These are phyloP conservation scores for Fusarium sp. DNA, from an alignment of 2,329 filamentous ascomycete genomes.

Conservation along the genomic window DNA sequence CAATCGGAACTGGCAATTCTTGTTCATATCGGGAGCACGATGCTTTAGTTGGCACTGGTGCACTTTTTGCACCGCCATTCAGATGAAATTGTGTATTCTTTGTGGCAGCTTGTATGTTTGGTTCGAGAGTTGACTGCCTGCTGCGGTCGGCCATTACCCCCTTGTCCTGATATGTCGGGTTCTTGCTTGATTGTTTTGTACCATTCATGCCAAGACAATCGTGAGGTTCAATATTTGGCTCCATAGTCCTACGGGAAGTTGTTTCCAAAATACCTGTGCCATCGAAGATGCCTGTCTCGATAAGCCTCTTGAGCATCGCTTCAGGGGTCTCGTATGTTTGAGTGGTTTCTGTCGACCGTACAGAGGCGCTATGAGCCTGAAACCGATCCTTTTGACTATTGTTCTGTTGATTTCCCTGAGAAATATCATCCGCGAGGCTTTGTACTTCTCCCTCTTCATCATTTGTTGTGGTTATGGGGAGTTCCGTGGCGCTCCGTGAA, in stretches of 20 bases:
- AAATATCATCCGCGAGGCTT: not conserved
- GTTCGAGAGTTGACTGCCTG: not conserved
- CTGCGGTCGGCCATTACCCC: slow-evolving; percentile 30
- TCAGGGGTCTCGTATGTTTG: not conserved
- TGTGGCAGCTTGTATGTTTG: not conserved
- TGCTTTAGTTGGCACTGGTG: not conserved
- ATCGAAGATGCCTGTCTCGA: slow-evolving; percentile 35
- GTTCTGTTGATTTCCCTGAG: not conserved
- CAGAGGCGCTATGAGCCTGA: not conserved
- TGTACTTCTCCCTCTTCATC: not conserved
- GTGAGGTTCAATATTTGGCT: not conserved
- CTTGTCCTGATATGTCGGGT: slow-evolving; percentile 32
- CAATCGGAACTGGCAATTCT: not conserved
- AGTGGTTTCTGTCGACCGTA: not conserved
- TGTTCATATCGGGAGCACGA: not conserved
- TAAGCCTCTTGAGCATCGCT: slow-evolving; percentile 16
- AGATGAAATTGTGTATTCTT: not conserved
- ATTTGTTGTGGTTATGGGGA: not conserved
- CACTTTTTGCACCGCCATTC: not conserved
- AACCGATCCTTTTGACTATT: not conserved
- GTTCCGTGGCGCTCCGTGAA: not conserved
- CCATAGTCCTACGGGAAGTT: not conserved
- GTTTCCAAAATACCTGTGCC: slow-evolving; percentile 12
- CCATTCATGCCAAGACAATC: not conserved
- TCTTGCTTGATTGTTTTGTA: not conserved